Base-by-base conservation (phyloP, 768 basidiomycete genomes). In the Suillus subalutaceus region DNA sequence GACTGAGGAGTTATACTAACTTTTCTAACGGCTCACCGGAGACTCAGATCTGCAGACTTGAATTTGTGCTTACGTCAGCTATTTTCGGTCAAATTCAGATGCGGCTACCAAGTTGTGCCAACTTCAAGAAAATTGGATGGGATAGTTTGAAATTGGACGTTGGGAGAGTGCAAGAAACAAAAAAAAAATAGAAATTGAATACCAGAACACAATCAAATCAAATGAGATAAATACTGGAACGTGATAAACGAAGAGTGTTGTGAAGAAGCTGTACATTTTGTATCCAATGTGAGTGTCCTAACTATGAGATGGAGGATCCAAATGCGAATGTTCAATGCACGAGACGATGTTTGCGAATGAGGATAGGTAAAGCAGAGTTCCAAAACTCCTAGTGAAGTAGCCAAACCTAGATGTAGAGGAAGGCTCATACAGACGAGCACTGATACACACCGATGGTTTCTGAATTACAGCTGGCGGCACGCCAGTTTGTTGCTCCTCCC, bases 401-500 rank as follows among this genome's bases (percentile, higher is more conserved):
- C 23, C 8, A 48, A 8, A 35, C 16, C 2, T 61, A 37, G 9
- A 12, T 23, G 35, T 40, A 10, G 55, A 60, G 53, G 30, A 63
- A 40, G 2, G 32, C 20, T 20, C 5, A n/a, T 59, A 32, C 30
- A 63, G 53, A 59, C 16, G 55, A 41, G 38, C 18, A 35, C 8
- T 10, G 16, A 61, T 56, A 15, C 66, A 26, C 16, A 40, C 48
- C 4, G 23, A 38, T 56, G 2, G 6, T 23, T 57, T 30, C 18
- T 13, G 6, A 4, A 18, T 18, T 30, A 41, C 41, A 43, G 3
- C 12, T 59, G 57, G 65, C 30, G 30, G 66, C 13, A 40, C 23
- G 23, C 35, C 20, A 61, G 23, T 63, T 20, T 53, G 30, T 63
- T n/a, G 65, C 58, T 69, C 65, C 69, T 74, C 40, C 71, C 71